phyloP scores from a whole-genome alignment of 257 asterid species.

The Ocimum tenuiflorum region DNA sequence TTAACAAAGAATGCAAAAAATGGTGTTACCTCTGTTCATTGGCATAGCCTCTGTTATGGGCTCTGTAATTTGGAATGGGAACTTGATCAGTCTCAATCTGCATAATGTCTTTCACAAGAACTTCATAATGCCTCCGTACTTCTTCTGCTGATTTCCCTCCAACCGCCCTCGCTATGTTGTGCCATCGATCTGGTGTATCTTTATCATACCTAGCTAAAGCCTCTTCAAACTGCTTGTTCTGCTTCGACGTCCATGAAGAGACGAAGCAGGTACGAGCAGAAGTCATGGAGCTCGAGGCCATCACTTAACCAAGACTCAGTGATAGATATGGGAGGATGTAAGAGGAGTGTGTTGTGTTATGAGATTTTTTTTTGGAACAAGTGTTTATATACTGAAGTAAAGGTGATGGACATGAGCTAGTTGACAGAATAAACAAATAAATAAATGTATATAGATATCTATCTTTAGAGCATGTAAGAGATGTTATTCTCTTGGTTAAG shows the following conservation, averaged over 20 bases:
- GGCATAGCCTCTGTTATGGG: constrained; percentile 17
- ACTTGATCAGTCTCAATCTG: constrained; percentile 46
- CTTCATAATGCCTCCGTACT: constrained; percentile 47
- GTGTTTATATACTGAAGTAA: constrained; percentile 36
- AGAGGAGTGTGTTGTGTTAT: constrained; percentile 27
- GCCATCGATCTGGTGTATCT: constrained; percentile 53
- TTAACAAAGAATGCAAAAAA: no score
- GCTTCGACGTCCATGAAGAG: constrained; percentile 38
- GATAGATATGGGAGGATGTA: neutral
- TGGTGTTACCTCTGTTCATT: constrained; percentile 31
- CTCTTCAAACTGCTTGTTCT: constrained; percentile 54
- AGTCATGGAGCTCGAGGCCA: constrained; percentile 58
- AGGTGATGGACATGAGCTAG: constrained; percentile 30
- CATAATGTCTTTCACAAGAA: constrained; percentile 38
- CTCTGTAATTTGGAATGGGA: constrained; percentile 43
- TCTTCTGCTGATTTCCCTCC: constrained; percentile 44
- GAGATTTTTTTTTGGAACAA: constrained; percentile 7
- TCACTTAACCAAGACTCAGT: no score
- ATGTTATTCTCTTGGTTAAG: constrained; percentile 28
- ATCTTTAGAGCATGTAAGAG: neutral
- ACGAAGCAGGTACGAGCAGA: constrained; percentile 30
- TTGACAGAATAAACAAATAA: constrained; percentile 24
- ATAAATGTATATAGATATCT: no score
- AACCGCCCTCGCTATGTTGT: constrained; percentile 43
- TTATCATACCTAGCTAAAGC: constrained; percentile 45